phyloP scores from a whole-genome alignment of 1,284 basidiomycete species.

The Thelephora terrestris region DNA sequence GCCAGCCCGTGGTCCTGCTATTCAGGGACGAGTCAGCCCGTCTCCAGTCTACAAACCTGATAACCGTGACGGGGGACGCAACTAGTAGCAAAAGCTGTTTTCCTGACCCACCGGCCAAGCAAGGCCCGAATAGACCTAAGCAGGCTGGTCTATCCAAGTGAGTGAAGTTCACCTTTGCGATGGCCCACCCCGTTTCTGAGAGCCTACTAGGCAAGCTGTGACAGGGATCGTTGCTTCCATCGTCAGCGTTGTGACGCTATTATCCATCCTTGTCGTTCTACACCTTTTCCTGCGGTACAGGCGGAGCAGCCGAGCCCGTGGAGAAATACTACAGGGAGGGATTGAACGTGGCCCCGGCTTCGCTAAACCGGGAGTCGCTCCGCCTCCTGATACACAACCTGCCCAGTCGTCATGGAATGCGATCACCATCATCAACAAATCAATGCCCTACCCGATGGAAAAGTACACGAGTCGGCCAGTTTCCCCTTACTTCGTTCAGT shows the following conservation, averaged over 20 bases:
- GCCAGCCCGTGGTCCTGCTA: conserved; percentile 32
- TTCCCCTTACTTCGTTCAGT: background rate
- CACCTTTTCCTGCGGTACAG: background rate
- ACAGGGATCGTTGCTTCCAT: background rate
- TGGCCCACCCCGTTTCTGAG: background rate
- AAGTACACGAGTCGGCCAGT: background rate
- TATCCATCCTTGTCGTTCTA: background rate
- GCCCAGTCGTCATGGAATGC: background rate
- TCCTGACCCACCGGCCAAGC: background rate
- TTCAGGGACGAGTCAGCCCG: conserved; percentile 21
- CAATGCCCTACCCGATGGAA: background rate
- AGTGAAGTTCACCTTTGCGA: conserved; percentile 9
- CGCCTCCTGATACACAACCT: background rate
- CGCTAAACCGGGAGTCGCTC: background rate
- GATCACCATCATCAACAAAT: background rate
- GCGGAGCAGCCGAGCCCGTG: background rate
- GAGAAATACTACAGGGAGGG: background rate
- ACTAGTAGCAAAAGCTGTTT: conserved; percentile 21
- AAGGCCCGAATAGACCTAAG: background rate
- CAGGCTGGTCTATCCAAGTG: conserved; percentile 1
- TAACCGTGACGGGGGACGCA: conserved; percentile 21
- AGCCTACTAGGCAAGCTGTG: background rate
- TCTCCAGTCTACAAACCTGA: conserved; percentile 18
- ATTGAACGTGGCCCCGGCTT: background rate
- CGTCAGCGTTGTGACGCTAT: background rate